phyloP scores from a whole-genome alignment of 306 rosid genomes.

The Vigna mungo region DNA sequence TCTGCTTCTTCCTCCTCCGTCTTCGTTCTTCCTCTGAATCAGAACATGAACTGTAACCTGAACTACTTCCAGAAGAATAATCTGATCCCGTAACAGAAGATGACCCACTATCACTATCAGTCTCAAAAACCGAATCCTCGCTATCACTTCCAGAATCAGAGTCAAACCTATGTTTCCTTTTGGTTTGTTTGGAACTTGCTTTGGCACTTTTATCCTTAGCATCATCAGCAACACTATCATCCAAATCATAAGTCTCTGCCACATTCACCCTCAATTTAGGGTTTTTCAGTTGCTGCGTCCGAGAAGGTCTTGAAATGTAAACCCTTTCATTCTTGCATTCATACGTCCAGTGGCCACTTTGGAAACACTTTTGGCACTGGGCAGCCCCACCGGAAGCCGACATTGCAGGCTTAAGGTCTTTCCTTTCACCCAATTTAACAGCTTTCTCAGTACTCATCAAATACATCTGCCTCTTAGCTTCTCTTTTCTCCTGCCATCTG shows the following conservation, averaged over 20 bases:
- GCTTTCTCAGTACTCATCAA: slow-evolving; percentile 98
- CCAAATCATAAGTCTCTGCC: slow-evolving; percentile 63
- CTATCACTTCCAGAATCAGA: slow-evolving; percentile 75
- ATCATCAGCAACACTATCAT: slow-evolving; percentile 54
- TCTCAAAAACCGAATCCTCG: slow-evolving; percentile 93
- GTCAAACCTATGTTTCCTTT: slow-evolving; percentile 74
- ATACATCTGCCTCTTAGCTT: slow-evolving; percentile 98
- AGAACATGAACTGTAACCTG: slow-evolving; percentile 75
- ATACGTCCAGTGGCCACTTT: slow-evolving; percentile 91
- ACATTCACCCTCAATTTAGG: slow-evolving; percentile 82
- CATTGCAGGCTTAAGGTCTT: slow-evolving; percentile 68
- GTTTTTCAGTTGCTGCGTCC: slow-evolving; percentile 92
- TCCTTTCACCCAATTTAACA: slow-evolving; percentile 92
- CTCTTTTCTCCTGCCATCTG: slow-evolving; percentile 99
- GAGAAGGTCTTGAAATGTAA: slow-evolving; percentile 90
- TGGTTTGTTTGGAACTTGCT: slow-evolving; percentile 61
- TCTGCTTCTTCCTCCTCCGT: slow-evolving; percentile 71
- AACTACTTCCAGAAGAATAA: slow-evolving; percentile 78
- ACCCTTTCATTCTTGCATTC: slow-evolving; percentile 97
- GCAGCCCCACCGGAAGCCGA: slow-evolving; percentile 60
- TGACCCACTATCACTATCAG: slow-evolving; percentile 83
- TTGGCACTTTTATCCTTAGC: slow-evolving; percentile 59
- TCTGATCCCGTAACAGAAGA: slow-evolving; percentile 83
- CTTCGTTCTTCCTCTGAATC: slow-evolving; percentile 87
- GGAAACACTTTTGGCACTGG: slow-evolving; percentile 95